phyloP scores from a whole-genome alignment of 805 yeast species.

The Kluyveromyces siamensis region DNA sequence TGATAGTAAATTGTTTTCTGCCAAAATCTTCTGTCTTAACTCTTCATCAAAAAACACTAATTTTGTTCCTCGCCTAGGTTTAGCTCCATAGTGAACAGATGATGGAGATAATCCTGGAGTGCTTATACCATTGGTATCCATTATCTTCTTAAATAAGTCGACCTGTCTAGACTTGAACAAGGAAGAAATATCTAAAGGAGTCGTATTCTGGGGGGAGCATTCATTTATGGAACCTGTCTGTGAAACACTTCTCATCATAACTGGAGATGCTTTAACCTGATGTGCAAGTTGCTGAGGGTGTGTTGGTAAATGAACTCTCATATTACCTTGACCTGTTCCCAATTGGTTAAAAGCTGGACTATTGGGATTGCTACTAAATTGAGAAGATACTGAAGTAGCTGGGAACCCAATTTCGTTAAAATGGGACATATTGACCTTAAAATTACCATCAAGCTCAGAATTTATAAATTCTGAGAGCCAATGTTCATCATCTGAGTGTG shows the following conservation, averaged over 20 bases:
- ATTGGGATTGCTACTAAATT: neutral
- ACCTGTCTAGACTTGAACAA: slow-evolving; percentile 58
- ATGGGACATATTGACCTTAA: slow-evolving; percentile 38
- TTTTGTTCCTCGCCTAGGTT: slow-evolving; percentile 3
- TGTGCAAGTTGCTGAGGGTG: neutral
- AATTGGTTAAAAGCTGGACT: neutral
- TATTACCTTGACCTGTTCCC: neutral
- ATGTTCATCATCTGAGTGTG: slow-evolving; percentile 15
- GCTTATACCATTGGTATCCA: slow-evolving; percentile 4
- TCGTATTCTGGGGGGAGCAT: neutral
- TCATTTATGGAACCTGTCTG: neutral
- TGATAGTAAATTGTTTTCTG: slow-evolving; percentile 42
- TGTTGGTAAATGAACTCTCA: neutral
- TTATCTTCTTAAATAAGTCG: slow-evolving; percentile 46
- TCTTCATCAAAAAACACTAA: slow-evolving; percentile 39
- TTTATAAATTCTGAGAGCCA: slow-evolving; percentile 67
- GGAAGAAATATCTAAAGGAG: slow-evolving; percentile 39
- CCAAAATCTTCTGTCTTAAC: slow-evolving; percentile 45
- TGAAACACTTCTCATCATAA: neutral
- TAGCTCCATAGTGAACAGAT: neutral
- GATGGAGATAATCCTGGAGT: slow-evolving; percentile 2
- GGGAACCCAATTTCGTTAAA: slow-evolving; percentile 52
- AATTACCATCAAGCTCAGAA: slow-evolving; percentile 54
- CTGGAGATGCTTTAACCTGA: neutral
- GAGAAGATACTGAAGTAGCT: neutral